A percentile compares a stretch with the other conserved stretches of the same genome.
phyloP scores from a whole-genome alignment of 1,284 basidiomycete genomes.

The Sanghuangporus weigelae region DNA sequence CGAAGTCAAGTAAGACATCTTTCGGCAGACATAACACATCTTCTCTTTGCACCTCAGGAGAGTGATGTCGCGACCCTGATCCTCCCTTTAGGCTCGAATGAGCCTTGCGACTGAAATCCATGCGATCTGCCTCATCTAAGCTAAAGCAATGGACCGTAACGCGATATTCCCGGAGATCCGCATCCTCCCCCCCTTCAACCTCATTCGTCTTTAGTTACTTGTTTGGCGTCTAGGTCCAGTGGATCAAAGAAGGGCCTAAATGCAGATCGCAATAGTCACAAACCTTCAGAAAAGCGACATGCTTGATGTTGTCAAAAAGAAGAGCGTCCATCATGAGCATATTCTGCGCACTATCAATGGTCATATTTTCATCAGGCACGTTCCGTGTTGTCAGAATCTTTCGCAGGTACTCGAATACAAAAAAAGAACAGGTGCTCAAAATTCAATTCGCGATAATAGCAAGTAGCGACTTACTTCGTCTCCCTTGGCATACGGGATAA shows the following conservation, averaged over 20 bases:
- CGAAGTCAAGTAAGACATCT: background rate
- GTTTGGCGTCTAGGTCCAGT: background rate
- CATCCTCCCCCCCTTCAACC: background rate
- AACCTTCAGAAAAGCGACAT: background rate
- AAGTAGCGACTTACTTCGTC: too few relatives aligned
- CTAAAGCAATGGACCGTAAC: background rate
- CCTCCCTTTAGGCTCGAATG: background rate
- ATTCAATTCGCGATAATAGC: too few relatives aligned
- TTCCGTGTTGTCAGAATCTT: background rate
- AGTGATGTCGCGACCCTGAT: background rate
- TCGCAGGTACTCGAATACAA: background rate
- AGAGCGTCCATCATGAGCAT: background rate
- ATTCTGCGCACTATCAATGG: background rate
- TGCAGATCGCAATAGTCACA: background rate
- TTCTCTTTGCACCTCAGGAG: background rate
- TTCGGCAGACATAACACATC: background rate
- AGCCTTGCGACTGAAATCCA: background rate
- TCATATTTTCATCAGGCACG: background rate
- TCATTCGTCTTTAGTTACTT: background rate
- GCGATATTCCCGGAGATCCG: background rate
- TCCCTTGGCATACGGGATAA: too few relatives aligned
- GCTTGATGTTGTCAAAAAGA: background rate
- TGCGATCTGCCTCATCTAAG: background rate
- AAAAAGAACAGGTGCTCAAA: background rate
- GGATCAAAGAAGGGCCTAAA: background rate